Base-by-base conservation (phyloP, 108 stramenopile genomes). In the Nannochloropsis salina region DNA sequence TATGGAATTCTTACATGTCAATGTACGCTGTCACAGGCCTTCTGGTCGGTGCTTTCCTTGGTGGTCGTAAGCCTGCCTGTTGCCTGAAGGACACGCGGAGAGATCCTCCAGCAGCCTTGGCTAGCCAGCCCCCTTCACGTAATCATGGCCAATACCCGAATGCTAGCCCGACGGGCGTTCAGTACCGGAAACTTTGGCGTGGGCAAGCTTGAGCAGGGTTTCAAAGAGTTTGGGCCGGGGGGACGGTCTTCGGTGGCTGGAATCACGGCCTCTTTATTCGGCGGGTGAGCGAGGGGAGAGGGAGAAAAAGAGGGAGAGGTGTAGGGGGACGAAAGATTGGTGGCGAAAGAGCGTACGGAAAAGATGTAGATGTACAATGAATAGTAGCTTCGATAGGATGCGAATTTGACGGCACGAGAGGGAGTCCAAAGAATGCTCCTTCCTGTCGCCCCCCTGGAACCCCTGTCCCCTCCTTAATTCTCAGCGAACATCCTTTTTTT, bases 101-200 rank as follows among this genome's bases (percentile, higher is more conserved):
- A 31, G 31, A 31, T 31, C 31, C 31, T 31, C 31, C 31, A 31
- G 31, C 31, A 31, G 31, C 31, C 31, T 31, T 31, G 31, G 31
- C 31, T 31, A 31, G 31, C 31, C 31, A 31, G 31, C 31, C 31
- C 31, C 31, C 31, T 31, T 31, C 31, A 31, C 31, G 0, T 31
- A 74, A 74, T 15, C 61, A 74, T 74, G 61, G 61, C 61, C 61
- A 74, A n/a, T n/a, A 74, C 61, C n/a, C 61, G 61, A 15, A n/a
- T 74, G 20, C 61, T 74, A 2, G 15, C 61, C n/a, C 61, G 61
- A 74, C 4, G 61, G 61, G 61, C 20, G 20, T 8, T 74, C 61
- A 74, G 61, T 74, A 31, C 31, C 31, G 31, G 31, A 31, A n/a
- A n/a, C 61, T 4, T 74, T 74, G 61, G 4, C 20, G 61, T n/a